These are phyloP conservation scores for Monosporascus sp. DNA, from an alignment of 2,329 filamentous ascomycete genomes.

Conservation along the genomic window DNA sequence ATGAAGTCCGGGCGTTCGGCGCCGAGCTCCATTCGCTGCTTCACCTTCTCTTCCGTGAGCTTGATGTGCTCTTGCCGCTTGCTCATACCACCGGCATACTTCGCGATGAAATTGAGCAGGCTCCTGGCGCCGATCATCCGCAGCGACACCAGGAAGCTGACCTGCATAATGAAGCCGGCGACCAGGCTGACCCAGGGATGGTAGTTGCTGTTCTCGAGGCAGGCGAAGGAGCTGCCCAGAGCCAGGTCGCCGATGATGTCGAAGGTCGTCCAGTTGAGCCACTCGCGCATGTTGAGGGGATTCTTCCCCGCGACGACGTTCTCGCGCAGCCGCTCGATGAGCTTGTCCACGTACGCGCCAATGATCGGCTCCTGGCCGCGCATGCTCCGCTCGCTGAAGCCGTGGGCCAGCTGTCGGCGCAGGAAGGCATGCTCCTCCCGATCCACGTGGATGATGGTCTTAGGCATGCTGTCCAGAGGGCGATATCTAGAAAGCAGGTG, in stretches of 20 bases:
- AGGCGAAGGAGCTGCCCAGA: constrained; percentile 13
- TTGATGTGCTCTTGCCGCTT: not conserved
- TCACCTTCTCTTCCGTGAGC: constrained; percentile 8
- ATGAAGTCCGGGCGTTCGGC: constrained; percentile 22
- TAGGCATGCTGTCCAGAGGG: not conserved
- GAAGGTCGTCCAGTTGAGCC: constrained; percentile 15
- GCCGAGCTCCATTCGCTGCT: constrained; percentile 14
- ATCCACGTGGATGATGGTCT: not conserved
- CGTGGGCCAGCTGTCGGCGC: not conserved
- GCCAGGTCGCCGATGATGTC: constrained; percentile 15
- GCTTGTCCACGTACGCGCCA: not conserved
- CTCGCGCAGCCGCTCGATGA: constrained; percentile 10
- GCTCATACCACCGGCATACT: constrained; percentile 3
- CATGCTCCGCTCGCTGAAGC: not conserved
- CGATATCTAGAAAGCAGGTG: not conserved
- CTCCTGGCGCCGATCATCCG: constrained; percentile 1
- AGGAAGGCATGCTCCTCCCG: not conserved
- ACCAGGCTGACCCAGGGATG: constrained; percentile 14
- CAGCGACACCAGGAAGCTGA: not conserved
- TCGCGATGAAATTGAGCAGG: not conserved
- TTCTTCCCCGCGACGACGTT: constrained; percentile 10
- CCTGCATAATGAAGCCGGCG: constrained; percentile 4
- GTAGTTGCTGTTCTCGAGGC: constrained; percentile 13
- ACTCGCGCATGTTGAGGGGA: constrained; percentile 15
- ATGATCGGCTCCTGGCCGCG: not conserved